These are phyloP conservation scores for Prunus armeniaca DNA, from an alignment of 306 rosid species.

Conservation along the genomic window DNA sequence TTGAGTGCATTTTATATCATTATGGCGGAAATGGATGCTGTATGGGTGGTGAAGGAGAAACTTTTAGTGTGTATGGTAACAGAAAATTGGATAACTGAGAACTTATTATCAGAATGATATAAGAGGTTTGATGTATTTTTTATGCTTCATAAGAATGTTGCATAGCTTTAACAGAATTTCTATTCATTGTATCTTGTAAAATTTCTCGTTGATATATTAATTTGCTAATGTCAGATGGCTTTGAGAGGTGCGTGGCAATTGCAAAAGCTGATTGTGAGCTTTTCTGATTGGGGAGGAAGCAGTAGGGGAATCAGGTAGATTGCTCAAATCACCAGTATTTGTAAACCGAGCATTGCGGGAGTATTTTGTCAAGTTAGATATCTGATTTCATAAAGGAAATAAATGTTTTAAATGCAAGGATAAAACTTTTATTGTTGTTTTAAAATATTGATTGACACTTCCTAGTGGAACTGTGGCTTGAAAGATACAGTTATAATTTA, in stretches of 20 bases:
- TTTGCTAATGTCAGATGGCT: constrained; percentile 51
- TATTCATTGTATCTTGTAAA: background rate
- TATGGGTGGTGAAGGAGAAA: too few relatives aligned
- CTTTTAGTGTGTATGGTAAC: too few relatives aligned
- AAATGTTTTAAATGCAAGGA: background rate
- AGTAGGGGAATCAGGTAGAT: constrained; percentile 80
- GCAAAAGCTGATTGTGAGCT: constrained; percentile 73
- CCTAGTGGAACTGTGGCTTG: background rate
- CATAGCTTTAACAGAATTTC: background rate
- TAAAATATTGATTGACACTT: background rate
- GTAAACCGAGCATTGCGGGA: background rate
- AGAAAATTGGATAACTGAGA: too few relatives aligned
- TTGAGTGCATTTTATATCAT: too few relatives aligned
- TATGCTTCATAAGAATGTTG: background rate
- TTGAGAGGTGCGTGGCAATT: constrained; percentile 90
- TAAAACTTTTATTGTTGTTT: too few relatives aligned
- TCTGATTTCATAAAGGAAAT: background rate
- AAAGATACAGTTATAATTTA: background rate
- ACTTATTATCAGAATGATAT: too few relatives aligned
- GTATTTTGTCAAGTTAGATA: background rate
- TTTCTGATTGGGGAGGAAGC: constrained; percentile 87
- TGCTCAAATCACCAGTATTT: background rate
- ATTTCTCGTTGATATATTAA: background rate
- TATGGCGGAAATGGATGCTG: too few relatives aligned
- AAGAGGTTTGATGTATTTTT: too few relatives aligned